These are phyloP conservation scores for Capronia epimyces DNA, from an alignment of 2,329 filamentous ascomycete genomes.

Conservation along the genomic window DNA sequence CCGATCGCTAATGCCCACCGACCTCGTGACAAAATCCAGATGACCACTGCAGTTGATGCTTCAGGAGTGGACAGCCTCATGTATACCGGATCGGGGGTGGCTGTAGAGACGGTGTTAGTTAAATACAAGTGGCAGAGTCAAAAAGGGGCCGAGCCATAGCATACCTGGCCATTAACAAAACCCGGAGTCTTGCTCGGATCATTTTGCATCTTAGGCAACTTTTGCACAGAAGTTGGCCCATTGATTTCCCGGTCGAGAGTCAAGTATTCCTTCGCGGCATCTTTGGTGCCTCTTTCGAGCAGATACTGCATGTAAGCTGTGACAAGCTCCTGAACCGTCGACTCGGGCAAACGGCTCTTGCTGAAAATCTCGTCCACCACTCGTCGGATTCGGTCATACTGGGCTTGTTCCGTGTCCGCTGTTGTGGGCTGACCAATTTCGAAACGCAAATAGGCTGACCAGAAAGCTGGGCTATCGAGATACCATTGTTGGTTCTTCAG, in stretches of 20 bases:
- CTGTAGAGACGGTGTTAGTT: neutral
- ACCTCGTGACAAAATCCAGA: neutral
- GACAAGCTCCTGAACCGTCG: slow-evolving; percentile 68
- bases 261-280: slow-evolving; percentile 81
- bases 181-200: slow-evolving; percentile 12
- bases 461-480: slow-evolving; percentile 79
- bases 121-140: neutral
- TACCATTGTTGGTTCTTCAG: slow-evolving; percentile 77
- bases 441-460: slow-evolving; percentile 82
- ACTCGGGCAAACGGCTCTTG: slow-evolving; percentile 63
- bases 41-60: neutral
- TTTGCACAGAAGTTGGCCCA: slow-evolving; percentile 50
- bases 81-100: slow-evolving; percentile 16
- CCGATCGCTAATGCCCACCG: neutral
- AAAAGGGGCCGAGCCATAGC: neutral
- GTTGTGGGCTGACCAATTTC: slow-evolving; percentile 77
- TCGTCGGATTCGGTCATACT: slow-evolving; percentile 70
- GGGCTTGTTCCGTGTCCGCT: slow-evolving; percentile 56
- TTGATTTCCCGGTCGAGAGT: slow-evolving; percentile 79
- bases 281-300: slow-evolving; percentile 72
- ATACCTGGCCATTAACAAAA: slow-evolving; percentile 22
- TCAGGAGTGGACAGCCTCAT: neutral
- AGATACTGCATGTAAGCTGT: slow-evolving; percentile 77
- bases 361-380: slow-evolving; percentile 68
- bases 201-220: slow-evolving; percentile 14